phyloP scores from a whole-genome alignment of 177 flowering plant genomes.

The Vitis hybrid region DNA sequence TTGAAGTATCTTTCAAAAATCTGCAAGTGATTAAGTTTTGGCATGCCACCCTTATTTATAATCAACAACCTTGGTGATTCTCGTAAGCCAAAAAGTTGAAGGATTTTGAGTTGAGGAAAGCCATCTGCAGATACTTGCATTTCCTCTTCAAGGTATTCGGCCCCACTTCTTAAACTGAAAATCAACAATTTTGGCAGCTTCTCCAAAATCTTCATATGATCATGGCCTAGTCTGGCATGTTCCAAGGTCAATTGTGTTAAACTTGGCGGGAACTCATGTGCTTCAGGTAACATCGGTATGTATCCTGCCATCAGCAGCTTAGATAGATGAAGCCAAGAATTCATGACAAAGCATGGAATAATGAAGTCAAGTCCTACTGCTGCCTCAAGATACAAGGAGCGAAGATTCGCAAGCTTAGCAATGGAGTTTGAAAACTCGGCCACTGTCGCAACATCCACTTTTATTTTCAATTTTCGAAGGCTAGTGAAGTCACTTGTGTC shows the following conservation, averaged over 20 bases:
- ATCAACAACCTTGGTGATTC: no score
- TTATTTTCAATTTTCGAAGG: no score
- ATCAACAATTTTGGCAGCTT: slow-evolving; percentile 5
- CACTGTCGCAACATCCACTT: no score
- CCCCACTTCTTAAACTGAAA: background rate
- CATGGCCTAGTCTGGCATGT: background rate
- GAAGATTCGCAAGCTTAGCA: no score
- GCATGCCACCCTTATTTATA: slow-evolving; percentile 2
- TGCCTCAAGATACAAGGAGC: no score
- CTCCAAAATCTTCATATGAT: slow-evolving; percentile 14
- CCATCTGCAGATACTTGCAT: background rate
- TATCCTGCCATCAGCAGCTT: background rate
- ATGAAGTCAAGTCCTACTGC: no score
- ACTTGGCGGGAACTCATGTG: background rate
- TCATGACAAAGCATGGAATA: no score
- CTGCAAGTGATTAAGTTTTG: background rate
- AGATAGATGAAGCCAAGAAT: background rate
- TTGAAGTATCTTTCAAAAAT: background rate
- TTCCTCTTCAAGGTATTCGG: background rate
- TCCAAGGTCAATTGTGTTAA: background rate
- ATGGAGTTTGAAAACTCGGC: no score
- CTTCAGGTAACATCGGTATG: slow-evolving; percentile 5
- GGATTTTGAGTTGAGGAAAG: slow-evolving; percentile 1
- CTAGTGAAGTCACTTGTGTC: no score
- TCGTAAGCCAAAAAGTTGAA: background rate